Percentiles rank a stretch among this genome's conserved stretches.
phyloP scores from a whole-genome alignment of 192 early-diverging fungal species.

The Coemansia pectinata region DNA sequence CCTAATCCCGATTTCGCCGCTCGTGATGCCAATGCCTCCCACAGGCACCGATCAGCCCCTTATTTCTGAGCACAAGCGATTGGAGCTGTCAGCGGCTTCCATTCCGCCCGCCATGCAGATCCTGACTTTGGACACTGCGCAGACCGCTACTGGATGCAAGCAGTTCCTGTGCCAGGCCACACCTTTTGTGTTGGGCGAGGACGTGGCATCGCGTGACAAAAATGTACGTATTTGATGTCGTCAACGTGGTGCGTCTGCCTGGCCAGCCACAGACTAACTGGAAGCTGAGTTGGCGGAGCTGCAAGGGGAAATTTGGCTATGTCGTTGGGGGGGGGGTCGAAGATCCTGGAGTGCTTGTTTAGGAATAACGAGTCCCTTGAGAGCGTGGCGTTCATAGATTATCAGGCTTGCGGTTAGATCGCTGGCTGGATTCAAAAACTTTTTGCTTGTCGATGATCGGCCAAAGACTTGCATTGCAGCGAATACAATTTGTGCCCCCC shows the following conservation, averaged over 20 bases:
- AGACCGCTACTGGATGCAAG: constrained; percentile 33
- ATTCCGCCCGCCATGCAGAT: constrained; percentile 72
- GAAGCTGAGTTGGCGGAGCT: constrained; percentile 52
- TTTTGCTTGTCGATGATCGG: constrained; percentile 73
- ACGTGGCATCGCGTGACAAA: constrained; percentile 82
- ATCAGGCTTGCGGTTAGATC: no score
- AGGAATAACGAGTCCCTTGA: constrained; percentile 62
- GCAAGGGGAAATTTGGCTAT: no score
- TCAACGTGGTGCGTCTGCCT: constrained; percentile 93
- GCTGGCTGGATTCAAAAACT: constrained; percentile 59
- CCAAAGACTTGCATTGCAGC: constrained; percentile 83
- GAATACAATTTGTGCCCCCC: constrained; percentile 70
- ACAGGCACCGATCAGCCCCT: constrained; percentile 1
- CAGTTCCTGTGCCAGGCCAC: constrained; percentile 63
- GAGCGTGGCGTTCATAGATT: no score
- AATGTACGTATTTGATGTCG: constrained; percentile 88
- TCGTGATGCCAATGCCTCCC: no score
- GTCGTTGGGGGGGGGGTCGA: no score
- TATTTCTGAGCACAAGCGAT: constrained; percentile 33
- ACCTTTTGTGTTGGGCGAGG: constrained; percentile 82
- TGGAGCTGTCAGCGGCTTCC: constrained; percentile 42
- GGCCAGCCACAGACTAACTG: constrained; percentile 92
- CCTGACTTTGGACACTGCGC: constrained; percentile 81
- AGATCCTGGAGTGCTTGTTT: constrained; percentile 45
- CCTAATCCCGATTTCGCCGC: constrained; percentile 61